phyloP scores from a whole-genome alignment of 306 rosid species.

The Dryas drummondii region DNA sequence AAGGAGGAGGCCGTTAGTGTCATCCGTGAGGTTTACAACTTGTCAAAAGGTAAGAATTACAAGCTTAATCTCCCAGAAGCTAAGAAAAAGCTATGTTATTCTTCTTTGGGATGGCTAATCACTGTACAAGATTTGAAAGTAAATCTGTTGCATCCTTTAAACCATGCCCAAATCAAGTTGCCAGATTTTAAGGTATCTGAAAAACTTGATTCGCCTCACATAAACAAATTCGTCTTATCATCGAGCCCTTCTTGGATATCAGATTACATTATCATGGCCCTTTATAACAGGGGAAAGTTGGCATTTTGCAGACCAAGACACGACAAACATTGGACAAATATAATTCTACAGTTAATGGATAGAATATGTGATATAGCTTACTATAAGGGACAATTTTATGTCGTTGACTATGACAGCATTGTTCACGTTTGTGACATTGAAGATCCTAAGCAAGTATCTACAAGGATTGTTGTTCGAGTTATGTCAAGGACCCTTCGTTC shows the following conservation, averaged over 20 bases:
- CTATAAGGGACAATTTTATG: neutral
- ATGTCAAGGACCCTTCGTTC: too few species aligned
- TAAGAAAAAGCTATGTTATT: neutral
- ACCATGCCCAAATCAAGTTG: neutral
- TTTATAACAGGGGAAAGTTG: neutral
- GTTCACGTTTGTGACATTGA: neutral
- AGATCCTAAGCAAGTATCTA: neutral
- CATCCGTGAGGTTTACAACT: neutral
- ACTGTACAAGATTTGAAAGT: neutral
- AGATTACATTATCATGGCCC: neutral
- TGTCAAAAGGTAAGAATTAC: neutral
- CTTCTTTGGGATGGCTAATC: neutral
- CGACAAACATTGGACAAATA: neutral
- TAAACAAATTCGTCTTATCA: neutral
- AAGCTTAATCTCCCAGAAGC: neutral
- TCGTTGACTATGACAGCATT: neutral
- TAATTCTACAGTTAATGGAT: neutral
- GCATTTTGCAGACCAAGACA: neutral
- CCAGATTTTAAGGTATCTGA: neutral
- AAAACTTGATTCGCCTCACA: neutral
- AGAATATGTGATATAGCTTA: neutral
- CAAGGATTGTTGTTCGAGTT: neutral
- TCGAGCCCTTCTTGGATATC: slow-evolving; percentile 8
- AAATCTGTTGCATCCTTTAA: neutral
- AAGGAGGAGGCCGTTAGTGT: neutral